Base-by-base conservation (phyloP, 129 eudicot species). In the Flaveria trinervia region DNA sequence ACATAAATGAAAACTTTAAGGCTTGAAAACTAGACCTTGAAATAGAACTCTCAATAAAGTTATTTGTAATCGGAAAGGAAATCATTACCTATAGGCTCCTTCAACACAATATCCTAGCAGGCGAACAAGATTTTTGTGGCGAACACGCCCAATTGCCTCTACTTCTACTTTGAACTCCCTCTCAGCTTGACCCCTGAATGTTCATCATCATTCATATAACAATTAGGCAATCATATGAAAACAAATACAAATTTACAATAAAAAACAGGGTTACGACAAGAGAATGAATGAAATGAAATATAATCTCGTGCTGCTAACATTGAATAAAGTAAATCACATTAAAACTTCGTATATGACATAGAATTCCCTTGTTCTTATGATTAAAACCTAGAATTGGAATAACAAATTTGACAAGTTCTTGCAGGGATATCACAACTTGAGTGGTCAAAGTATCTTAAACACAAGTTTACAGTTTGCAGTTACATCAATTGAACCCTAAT, bases 61-160 rank as follows among this genome's bases (percentile, higher is more conserved):
- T 49, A 62, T 10, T 62, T 33, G 3, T 5, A 48, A 74, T 3
- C 7, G 48, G 45, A 46, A 62, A 30, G 18, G 45, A 22, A 65
- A 60, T 9, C 15, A 51, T 68, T 88, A 93, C 98, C 98, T 91
- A 66, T 91, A 87, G 57, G 97, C 98, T 80, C 98, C 98, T 84
- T 94, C 98, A 49, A 91, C 98, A 78, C 98, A 94, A 73, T 91
- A 94, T 1, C 98, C 98, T 18, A 91, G 84, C 74, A 94, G 82
- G 59, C 98, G 89, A 57, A 94, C 97, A 28, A 94, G 93, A 84
- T 94, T 94, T 85, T 94, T 94, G 84, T 94, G 98, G 61, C 98
- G 76, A 7, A 94, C 98, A 22, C 98, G 98, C 71, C 98, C 98
- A 66, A 94, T 91, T 30, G 80, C 93, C 55, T 94, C 98, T 64